Conservation (phyloP, 192 early-diverging fungal species). For the Ambispora gerdemannii region DNA sequence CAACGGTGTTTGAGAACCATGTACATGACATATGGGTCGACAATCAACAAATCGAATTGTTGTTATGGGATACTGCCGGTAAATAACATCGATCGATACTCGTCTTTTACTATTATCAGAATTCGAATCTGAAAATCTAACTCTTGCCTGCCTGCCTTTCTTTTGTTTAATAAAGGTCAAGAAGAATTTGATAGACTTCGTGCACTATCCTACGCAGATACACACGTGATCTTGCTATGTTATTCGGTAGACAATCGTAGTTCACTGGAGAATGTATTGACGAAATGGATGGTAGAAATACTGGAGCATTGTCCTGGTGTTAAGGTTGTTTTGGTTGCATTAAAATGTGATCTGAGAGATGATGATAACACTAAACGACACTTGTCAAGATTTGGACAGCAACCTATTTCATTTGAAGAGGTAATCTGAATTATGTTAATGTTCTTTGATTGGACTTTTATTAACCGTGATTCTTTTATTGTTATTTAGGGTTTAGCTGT, state of each 20-base stretch:
- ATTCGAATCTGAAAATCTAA: neutral
- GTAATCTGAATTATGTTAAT: conserved; percentile 36
- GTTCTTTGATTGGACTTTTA: neutral
- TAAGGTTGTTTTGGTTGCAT: conserved; percentile 81
- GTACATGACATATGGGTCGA: conserved; percentile 39
- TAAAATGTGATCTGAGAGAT: conserved; percentile 86
- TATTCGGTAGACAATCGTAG: conserved; percentile 82
- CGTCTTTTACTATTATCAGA: neutral
- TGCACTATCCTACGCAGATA: conserved; percentile 87
- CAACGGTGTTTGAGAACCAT: conserved; percentile 45
- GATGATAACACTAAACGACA: conserved; percentile 71
- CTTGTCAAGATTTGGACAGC: conserved; percentile 65
- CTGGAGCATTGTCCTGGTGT: conserved; percentile 79
- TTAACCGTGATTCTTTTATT: neutral
- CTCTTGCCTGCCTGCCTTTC: neutral
- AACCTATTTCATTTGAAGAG: conserved; percentile 70
- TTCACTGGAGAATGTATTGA: conserved; percentile 75
- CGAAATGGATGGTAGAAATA: conserved; percentile 86
- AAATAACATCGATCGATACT: too few relatives aligned
- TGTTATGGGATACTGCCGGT: conserved; percentile 45
- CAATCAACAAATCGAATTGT: conserved; percentile 37
- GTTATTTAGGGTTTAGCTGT: conserved; percentile 60
- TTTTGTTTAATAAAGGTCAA: conserved; percentile 54
- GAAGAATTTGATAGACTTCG: conserved; percentile 96
- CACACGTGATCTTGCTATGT: conserved; percentile 90